Evolutionary conservation across 257 asterid genomes (phyloP).

Genomic region (Nicotiana tomentosiformis): DNA sequence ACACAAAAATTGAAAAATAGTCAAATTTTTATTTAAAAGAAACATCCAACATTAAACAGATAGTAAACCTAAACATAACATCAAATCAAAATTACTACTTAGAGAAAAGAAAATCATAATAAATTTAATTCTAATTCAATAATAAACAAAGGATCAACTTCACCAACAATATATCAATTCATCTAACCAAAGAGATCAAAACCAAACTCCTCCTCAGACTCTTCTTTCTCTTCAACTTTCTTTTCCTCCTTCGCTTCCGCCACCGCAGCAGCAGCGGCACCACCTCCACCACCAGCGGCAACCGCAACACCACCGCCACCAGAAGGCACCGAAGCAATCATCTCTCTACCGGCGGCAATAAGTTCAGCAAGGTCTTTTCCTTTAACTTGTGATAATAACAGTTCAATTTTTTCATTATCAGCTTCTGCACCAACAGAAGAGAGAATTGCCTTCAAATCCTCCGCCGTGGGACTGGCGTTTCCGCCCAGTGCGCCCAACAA

Average conservation of each 20-base stretch:
- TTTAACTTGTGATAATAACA: slow-evolving; percentile 19
- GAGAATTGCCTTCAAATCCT: slow-evolving; percentile 13
- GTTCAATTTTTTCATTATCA: slow-evolving; percentile 17
- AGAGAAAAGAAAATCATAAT: not conserved
- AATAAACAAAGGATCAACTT: not conserved
- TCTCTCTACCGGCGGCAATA: slow-evolving; percentile 28
- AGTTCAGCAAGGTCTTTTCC: slow-evolving; percentile 26
- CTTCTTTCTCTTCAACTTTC: slow-evolving; percentile 14
- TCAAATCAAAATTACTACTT: not conserved
- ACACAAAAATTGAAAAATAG: too few relatives aligned
- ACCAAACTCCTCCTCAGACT: slow-evolving; percentile 24
- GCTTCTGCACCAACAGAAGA: slow-evolving; percentile 23
- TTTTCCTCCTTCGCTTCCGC: slow-evolving; percentile 17
- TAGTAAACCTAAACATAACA: too few relatives aligned
- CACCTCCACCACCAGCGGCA: slow-evolving; percentile 12
- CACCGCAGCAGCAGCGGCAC: not conserved
- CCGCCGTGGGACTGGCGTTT: slow-evolving; percentile 9
- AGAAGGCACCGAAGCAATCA: slow-evolving; percentile 22
- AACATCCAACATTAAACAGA: too few relatives aligned
- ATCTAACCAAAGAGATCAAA: slow-evolving; percentile 20
- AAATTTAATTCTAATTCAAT: not conserved
- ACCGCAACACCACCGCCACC: slow-evolving; percentile 19
- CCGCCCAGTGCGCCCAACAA: slow-evolving; percentile 23
- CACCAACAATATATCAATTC: not conserved
- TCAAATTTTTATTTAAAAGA: too few relatives aligned